These are phyloP conservation scores for Platismatia glauca DNA, from an alignment of 495 filamentous ascomycete species.

Conservation along the genomic window DNA sequence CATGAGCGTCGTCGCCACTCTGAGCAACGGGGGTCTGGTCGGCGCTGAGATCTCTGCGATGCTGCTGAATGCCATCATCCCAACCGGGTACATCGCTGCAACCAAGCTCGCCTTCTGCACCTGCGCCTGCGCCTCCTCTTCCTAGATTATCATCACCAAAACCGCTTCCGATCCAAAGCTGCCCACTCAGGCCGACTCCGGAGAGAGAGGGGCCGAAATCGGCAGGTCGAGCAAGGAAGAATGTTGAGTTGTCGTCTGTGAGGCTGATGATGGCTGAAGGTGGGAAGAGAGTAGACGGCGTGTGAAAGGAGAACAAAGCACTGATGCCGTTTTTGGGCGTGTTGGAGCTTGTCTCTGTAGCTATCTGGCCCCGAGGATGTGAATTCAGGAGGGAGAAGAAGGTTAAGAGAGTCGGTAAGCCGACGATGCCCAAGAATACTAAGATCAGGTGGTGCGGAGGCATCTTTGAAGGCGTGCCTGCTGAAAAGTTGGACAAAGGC, in stretches of 20 bases:
- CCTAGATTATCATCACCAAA: conserved; percentile 66
- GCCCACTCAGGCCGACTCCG: conserved; percentile 65
- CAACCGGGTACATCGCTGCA: conserved; percentile 97
- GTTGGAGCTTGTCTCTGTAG: conserved; percentile 33
- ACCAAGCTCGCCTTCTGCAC: conserved; percentile 77
- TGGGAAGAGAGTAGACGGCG: conserved; percentile 74
- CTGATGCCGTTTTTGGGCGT: conserved; percentile 39
- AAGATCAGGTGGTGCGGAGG: conserved; percentile 47
- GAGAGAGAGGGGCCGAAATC: conserved; percentile 83
- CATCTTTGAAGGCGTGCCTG: conserved; percentile 30
- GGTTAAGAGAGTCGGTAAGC: conserved; percentile 44
- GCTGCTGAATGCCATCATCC: conserved; percentile 47
- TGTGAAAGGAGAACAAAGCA: conserved; percentile 54
- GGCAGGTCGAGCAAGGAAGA: conserved; percentile 86
- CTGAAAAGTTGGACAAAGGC: conserved; percentile 8
- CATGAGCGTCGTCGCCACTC: conserved; percentile 8
- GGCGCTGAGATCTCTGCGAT: conserved; percentile 17
- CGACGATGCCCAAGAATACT: conserved; percentile 46
- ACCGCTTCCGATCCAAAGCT: conserved; percentile 82
- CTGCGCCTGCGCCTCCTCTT: conserved; percentile 46
- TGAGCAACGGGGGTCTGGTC: conserved; percentile 15
- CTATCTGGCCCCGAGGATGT: conserved; percentile 31
- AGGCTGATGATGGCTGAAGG: conserved; percentile 91
- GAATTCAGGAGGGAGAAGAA: conserved; percentile 42
- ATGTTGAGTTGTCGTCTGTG: conserved; percentile 95